Base-by-base conservation (phyloP, 139 green algal species). In the Coelastrella sp. region DNA sequence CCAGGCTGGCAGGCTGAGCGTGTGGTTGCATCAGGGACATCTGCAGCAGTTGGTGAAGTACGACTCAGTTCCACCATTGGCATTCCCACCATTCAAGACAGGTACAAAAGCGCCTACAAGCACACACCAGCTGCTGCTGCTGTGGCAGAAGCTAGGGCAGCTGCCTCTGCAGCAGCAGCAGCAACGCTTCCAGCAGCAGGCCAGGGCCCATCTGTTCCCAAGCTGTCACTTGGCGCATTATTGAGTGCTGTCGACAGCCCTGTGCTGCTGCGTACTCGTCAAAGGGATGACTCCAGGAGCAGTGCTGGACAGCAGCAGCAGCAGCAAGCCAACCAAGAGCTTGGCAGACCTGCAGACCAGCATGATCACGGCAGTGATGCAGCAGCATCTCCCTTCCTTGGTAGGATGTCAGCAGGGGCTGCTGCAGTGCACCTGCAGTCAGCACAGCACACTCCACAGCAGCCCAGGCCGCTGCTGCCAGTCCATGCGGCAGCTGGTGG, bases 111-210 rank as follows among this genome's bases (percentile, higher is more conserved):
- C 19, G 61, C 24, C 14, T 87, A 56, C 63, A 87, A 87, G 82
- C 61, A 87, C 63, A 65, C 82, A 17, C 82, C 82, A 59, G 82
- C 82, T 27, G 82, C 82, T 35, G 15, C 20, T 35, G 82, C 82
- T 35, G 61, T 87, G 7, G 63, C 61, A 49, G 82, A 87, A 61
- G 82, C 82, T 10, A 87, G 63, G 20, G 66, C 84, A 22, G 66
- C 83, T 56, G 83, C 83, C 17, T 25, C 35, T 49, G 25, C 82
- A 80, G 49, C 35, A 49, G 68, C 84, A 80, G 25, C 84, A 80
- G 84, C 68, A 14, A 14, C 80, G 22, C 35, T 11, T 57, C 22
- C 58, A 74, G 59, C 61, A 75, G 25, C 63, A 49, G 24, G 7
- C 68, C 11, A 17, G 10, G 60, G 19, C 22, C 82, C 15, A 35